Base-by-base conservation (phyloP, 2,329 filamentous ascomycete genomes). In the Intubia oerlemansii region DNA sequence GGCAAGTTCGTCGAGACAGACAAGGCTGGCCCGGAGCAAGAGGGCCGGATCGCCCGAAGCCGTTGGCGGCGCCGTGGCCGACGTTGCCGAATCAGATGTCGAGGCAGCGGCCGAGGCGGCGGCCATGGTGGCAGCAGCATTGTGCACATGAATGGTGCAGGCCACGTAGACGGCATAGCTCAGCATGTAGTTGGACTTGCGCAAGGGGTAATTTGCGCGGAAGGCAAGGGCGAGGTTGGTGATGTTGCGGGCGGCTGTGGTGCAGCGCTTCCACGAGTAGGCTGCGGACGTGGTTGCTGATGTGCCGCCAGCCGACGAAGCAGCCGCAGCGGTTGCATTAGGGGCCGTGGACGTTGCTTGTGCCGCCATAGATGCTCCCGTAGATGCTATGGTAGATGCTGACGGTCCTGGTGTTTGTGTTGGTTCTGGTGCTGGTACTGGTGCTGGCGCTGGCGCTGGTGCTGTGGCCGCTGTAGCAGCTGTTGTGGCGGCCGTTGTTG, bases 91-190 rank as follows among this genome's bases (percentile, higher is more conserved):
- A n/a, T n/a, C n/a, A n/a, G 12, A 4, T 20, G n/a, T 29, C 22
- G 3, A 10, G 11, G 7, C 13, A n/a, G n/a, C 9, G 12, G n/a
- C 10, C 3, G 17, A 11, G 13, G n/a, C 20, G 14, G 14, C 20
- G 34, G 31, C 31, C 17, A 37, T 28, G 13, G 44, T 38, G 3
- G 42, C 36, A 8, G 47, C 47, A 7, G 42, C 43, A 34, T 51
- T 53, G 17, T 49, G 43, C 5, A 50, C 49, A 28, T 53, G 50
- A 26, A 53, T 52, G 1, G 50, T 52, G 32, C 48, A 51, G 4
- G 50, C 45, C 10, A 53, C 49, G 32, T 53, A 53, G 0, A 48
- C 36, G 1, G 44, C 44, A 30, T 53, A 53, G 28, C 44, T 43
- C 10, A 51, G 37, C 19, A 53, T 34, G 34, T 53, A 53, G 13